Percentiles rank a stretch among this genome's conserved stretches.
Evolutionary conservation across 257 asterid species (phyloP).

Genomic region (Cruciata laevipes): DNA sequence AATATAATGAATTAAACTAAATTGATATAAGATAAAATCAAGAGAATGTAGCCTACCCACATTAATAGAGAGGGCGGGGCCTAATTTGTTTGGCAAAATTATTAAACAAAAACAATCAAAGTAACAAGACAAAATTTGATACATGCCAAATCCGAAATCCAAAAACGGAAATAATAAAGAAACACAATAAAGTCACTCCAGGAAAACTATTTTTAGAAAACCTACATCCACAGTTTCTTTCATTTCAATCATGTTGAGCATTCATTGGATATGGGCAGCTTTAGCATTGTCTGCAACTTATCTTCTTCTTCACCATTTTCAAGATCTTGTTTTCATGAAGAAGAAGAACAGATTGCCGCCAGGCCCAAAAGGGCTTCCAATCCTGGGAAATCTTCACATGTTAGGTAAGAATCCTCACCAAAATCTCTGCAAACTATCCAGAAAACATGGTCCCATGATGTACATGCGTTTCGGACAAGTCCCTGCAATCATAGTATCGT

Average conservation of each 20-base stretch:
- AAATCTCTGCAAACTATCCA: constrained; percentile 18
- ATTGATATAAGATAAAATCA: too few species aligned
- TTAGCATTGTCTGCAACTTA: not conserved
- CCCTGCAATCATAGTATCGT: constrained; percentile 20
- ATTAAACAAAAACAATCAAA: too few species aligned
- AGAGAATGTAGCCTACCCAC: too few species aligned
- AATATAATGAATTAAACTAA: too few species aligned
- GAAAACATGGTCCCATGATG: constrained; percentile 28
- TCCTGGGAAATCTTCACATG: constrained; percentile 23
- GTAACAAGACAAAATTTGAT: too few species aligned
- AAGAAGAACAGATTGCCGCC: constrained; percentile 21
- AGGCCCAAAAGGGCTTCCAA: constrained; percentile 24
- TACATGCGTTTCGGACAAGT: constrained; percentile 16
- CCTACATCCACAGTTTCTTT: not conserved
- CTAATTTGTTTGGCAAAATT: too few species aligned
- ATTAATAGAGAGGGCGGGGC: too few species aligned
- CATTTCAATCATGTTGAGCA: not conserved
- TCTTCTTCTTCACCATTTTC: not conserved
- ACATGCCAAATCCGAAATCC: too few species aligned
- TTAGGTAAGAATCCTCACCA: constrained; percentile 20
- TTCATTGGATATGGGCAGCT: constrained; percentile 10
- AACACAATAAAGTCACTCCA: not conserved
- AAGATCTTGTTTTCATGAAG: not conserved
- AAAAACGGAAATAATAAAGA: too few species aligned
- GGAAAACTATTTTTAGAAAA: not conserved